A percentile compares a stretch with the other conserved stretches of the same genome.
Evolutionary conservation across 345 rosid genomes (phyloP).

Genomic region (Tarenaya hassleriana): DNA sequence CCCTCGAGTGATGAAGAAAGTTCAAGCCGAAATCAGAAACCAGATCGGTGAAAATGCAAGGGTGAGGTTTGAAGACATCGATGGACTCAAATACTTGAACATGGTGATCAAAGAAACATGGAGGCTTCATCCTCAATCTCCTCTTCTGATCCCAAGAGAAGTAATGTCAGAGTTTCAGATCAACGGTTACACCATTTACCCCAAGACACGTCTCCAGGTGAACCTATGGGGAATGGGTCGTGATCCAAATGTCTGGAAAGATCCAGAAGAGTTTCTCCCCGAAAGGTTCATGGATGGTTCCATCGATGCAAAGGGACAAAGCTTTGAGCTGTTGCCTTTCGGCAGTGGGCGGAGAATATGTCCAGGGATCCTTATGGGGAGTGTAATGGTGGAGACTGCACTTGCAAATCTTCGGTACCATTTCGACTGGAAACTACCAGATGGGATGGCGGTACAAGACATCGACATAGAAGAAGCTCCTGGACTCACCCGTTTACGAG

Average conservation of each 20-base stretch:
- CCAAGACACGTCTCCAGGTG: slow-evolving; percentile 31
- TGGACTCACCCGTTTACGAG: slow-evolving; percentile 26
- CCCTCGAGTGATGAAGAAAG: slow-evolving; percentile 36
- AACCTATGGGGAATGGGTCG: slow-evolving; percentile 49
- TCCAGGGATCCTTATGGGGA: slow-evolving; percentile 34
- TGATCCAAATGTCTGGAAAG: slow-evolving; percentile 37
- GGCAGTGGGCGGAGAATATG: slow-evolving; percentile 44
- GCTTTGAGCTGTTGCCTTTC: slow-evolving; percentile 40
- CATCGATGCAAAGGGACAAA: slow-evolving; percentile 36
- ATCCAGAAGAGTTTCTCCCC: slow-evolving; percentile 34
- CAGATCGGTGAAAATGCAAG: slow-evolving; percentile 22
- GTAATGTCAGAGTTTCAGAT: slow-evolving; percentile 32
- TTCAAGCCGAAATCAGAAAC: slow-evolving; percentile 36
- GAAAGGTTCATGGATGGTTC: slow-evolving; percentile 32
- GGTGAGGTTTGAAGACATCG: slow-evolving; percentile 26
- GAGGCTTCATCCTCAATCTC: slow-evolving; percentile 47
- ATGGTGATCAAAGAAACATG: slow-evolving; percentile 44
- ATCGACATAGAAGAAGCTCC: slow-evolving; percentile 37
- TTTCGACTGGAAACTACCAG: slow-evolving; percentile 41
- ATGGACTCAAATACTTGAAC: slow-evolving; percentile 35
- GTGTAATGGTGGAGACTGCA: slow-evolving; percentile 26
- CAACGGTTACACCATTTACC: slow-evolving; percentile 29
- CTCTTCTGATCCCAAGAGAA: slow-evolving; percentile 42
- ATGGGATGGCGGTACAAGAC: slow-evolving; percentile 23
- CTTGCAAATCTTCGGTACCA: slow-evolving; percentile 35